Evolutionary conservation across 2,329 filamentous ascomycete species (phyloP).

Genomic region (Pseudogymnoascus pannorum): DNA sequence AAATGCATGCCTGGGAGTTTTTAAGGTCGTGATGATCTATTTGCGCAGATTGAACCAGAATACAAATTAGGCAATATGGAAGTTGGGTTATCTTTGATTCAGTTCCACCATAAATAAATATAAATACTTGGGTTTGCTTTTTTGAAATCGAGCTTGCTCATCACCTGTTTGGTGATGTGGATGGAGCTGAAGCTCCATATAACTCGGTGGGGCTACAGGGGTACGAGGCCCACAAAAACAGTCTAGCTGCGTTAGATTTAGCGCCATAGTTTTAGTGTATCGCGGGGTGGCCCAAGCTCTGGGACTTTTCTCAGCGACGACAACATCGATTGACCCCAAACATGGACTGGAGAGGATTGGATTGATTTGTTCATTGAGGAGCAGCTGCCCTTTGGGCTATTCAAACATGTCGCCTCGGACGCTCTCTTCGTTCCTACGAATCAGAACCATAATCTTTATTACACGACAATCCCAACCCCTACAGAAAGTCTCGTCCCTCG

Average conservation of each 20-base stretch:
- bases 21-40: not conserved
- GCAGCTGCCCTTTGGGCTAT: not conserved
- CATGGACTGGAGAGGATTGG: not conserved
- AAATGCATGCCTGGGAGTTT: not conserved
- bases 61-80: not conserved
- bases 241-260: not conserved
- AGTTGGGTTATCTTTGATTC: not conserved
- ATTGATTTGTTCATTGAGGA: not conserved
- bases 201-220: no score
- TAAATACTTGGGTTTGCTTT: not conserved
- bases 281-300: not conserved
- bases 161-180: not conserved
- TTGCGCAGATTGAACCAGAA: not conserved
- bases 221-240: no score
- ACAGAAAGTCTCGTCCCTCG: not conserved
- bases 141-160: not conserved
- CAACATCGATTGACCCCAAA: not conserved
- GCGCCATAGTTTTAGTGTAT: not conserved
- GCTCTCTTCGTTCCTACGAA: not conserved
- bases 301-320: not conserved
- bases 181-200: no score
- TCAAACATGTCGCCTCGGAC: not conserved
- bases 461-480: not conserved
- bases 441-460: not conserved
- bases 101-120: not conserved